Evolutionary conservation across 192 early-diverging fungal species (phyloP), one percentile per base, ranked within the genome.

Genomic region (Linnemannia exigua): DNA sequence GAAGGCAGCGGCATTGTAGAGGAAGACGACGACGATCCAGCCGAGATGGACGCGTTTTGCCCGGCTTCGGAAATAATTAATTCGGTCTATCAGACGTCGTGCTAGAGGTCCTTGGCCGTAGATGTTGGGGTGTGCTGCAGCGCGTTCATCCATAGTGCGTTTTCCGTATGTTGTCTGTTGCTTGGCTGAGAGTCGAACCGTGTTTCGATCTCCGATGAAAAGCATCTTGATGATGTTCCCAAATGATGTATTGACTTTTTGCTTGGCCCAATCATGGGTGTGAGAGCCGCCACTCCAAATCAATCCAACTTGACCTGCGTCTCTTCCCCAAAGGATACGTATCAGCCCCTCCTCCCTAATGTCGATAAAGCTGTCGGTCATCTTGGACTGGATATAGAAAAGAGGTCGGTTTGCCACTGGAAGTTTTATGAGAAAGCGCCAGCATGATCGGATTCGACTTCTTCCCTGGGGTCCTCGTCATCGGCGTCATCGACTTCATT

Each of bases 281-380:
- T 44, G 9, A 28, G 44, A 7, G 70, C 70, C 11, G 3, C 69
- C 69, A 7, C 69, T n/a, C 38, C 38, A 41, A 11, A 41, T 44
- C 41, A 9, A 19, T 36, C 41, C 22, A 41, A 70, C 69, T 70
- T 9, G 67, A 41, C 68, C 68, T 70, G 37, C 41, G 20, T 46
- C 68, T 47, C 44, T 25, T 48, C 70, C 44, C n/a, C 70, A 44
- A 25, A 44, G 37, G 17, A 71, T 44, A 1, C 70, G 0, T 11
- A 5, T 20, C 41, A 69, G 44, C 28, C 3, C 44, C 9, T 71
- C 25, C 41, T 71, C 70, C 3, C n/a, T 71, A n/a, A 71, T 71
- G 25, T 44, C 70, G 44, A 48, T 71, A 14, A 71, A 71, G n/a
- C 70, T 48, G 70, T 71, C 70, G 1, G 70, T 71, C 70, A 71